These are phyloP conservation scores for Hydnum rufescens DNA, from an alignment of 768 basidiomycete genomes.

Conservation along the genomic window DNA sequence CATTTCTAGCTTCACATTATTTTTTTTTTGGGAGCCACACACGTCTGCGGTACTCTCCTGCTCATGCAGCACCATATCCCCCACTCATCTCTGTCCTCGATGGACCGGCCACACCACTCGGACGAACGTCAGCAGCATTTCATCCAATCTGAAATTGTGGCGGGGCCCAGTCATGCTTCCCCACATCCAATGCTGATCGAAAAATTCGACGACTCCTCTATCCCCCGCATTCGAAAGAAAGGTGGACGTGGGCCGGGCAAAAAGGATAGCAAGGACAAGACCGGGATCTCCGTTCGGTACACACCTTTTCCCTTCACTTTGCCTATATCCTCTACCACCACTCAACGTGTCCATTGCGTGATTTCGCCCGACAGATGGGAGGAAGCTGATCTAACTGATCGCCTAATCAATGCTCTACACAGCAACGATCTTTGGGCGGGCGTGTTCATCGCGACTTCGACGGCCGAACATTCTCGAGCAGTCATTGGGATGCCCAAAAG, in stretches of 20 bases:
- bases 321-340: background rate
- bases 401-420: slow-evolving; percentile 9
- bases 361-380: slow-evolving; percentile 9
- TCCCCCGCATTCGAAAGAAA: slow-evolving; percentile 5
- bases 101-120: background rate
- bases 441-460: slow-evolving; percentile 9
- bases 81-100: background rate
- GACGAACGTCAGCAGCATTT: background rate
- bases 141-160: background rate
- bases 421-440: slow-evolving; percentile 11
- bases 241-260: slow-evolving; percentile 11
- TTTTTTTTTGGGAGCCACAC: background rate
- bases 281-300: slow-evolving; percentile 11
- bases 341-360: background rate
- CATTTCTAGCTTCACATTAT: background rate
- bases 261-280: slow-evolving; percentile 11
- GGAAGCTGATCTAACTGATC: slow-evolving; percentile 12
- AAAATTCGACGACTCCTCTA: background rate
- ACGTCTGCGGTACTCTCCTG: background rate
- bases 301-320: background rate
- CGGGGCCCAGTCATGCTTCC: background rate
- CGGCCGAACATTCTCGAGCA: slow-evolving; percentile 5
- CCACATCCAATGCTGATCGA: background rate
- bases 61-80: background rate
- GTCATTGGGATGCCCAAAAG: slow-evolving; percentile 10